Evolutionary conservation across 148 eudicot species (phyloP).

Genomic region (Camellia granthamiana): DNA sequence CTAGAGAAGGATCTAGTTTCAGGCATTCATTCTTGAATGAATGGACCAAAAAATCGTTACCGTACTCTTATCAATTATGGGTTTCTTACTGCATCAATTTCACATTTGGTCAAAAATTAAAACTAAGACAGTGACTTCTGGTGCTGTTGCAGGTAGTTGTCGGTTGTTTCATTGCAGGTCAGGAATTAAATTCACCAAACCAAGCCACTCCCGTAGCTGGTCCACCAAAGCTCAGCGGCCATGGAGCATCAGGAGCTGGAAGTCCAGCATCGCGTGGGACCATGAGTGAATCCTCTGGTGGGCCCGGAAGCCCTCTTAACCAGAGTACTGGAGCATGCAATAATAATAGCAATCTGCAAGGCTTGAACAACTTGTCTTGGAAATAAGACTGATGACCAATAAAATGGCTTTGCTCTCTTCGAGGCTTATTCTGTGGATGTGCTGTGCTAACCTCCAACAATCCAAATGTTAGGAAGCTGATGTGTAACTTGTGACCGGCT

Average conservation of each 20-base stretch:
- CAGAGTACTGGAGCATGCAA: constrained; percentile 18
- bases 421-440: not conserved
- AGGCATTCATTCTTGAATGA: no score
- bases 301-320: constrained; percentile 15
- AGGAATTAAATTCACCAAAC: constrained; percentile 8
- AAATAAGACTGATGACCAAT: not conserved
- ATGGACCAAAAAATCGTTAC: no score
- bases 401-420: not conserved
- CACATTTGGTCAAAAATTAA: not conserved
- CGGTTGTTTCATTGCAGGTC: constrained; percentile 25
- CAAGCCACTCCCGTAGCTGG: constrained; percentile 5
- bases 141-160: constrained; percentile 27
- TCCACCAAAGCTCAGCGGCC: constrained; percentile 11
- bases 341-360: constrained; percentile 16
- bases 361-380: constrained; percentile 10
- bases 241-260: constrained; percentile 19
- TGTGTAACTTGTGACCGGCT: not conserved
- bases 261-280: constrained; percentile 25
- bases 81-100: no score
- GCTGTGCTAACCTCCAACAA: not conserved
- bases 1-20: no score
- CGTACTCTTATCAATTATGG: no score
- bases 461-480: not conserved
- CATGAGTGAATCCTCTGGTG: constrained; percentile 31
- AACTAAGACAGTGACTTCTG: not conserved